Conservation (phyloP, 1,284 basidiomycete species). For the Ganoderma boninense region DNA sequence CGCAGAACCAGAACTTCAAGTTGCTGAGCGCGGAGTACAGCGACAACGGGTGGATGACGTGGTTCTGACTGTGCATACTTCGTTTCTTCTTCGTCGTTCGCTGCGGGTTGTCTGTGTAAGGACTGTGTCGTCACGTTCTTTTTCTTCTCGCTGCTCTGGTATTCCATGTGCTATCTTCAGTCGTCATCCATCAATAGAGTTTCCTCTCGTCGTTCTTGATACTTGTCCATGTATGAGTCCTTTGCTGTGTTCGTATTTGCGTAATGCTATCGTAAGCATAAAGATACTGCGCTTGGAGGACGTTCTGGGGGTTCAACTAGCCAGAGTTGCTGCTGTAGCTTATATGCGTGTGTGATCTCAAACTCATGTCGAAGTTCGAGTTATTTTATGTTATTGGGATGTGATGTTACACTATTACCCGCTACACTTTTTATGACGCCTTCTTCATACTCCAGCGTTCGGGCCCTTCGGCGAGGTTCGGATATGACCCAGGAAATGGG, state of each 20-base stretch:
- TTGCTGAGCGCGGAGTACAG: slow-evolving; percentile 38
- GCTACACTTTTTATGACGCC: slow-evolving; percentile 12
- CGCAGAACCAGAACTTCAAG: slow-evolving; percentile 24
- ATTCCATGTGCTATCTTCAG: background rate
- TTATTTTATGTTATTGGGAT: slow-evolving; percentile 1
- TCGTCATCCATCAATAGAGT: background rate
- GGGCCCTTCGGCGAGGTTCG: background rate
- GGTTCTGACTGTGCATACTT: slow-evolving; percentile 32
- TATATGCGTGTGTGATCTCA: background rate
- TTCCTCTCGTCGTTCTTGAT: slow-evolving; percentile 5
- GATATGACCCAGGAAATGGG: background rate
- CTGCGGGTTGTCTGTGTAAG: background rate
- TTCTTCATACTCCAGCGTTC: background rate
- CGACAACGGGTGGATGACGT: slow-evolving; percentile 44
- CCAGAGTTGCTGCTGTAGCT: background rate
- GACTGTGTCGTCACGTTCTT: too few species aligned
- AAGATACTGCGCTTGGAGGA: background rate
- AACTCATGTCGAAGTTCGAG: background rate
- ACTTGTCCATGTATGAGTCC: slow-evolving; percentile 7
- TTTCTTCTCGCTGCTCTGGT: background rate
- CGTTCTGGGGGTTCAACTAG: background rate
- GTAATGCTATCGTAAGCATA: slow-evolving; percentile 5
- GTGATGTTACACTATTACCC: slow-evolving; percentile 5
- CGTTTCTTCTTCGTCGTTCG: background rate
- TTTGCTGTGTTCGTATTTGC: background rate